phyloP scores from a whole-genome alignment of 768 basidiomycete species.

The Suillus subalutaceus region DNA sequence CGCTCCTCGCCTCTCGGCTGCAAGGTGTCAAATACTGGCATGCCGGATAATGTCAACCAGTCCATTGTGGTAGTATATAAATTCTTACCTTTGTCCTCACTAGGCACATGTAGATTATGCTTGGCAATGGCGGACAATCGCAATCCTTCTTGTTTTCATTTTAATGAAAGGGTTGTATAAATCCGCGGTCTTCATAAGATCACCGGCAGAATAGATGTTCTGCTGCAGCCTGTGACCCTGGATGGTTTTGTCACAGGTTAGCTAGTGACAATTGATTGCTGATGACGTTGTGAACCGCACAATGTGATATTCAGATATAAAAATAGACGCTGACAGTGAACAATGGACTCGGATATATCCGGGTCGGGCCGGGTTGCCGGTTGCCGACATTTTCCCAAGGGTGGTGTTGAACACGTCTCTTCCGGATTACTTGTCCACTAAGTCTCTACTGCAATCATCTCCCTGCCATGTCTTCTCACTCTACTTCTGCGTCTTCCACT shows the following conservation, averaged over 20 bases:
- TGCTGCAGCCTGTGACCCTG: neutral
- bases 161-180: neutral
- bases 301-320: neutral
- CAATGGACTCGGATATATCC: neutral
- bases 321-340: neutral
- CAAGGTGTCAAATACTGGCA: too few relatives aligned
- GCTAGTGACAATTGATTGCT: neutral
- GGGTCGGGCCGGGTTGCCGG: neutral
- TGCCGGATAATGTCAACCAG: too few relatives aligned
- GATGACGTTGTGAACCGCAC: neutral
- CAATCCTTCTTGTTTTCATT: neutral
- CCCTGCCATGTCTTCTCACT: too few relatives aligned
- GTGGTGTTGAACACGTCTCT: neutral
- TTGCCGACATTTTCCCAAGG: neutral
- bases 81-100: neutral
- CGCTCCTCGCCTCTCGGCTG: too few relatives aligned
- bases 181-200: neutral
- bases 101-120: neutral
- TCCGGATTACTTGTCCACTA: too few relatives aligned
- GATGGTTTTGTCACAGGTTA: neutral
- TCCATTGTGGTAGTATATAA: too few relatives aligned
- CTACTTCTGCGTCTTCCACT: too few relatives aligned
- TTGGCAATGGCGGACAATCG: neutral
- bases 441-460: too few relatives aligned
- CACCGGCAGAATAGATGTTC: neutral